phyloP scores from a whole-genome alignment of 2,329 filamentous ascomycete genomes.

The Penicillium digitatum region DNA sequence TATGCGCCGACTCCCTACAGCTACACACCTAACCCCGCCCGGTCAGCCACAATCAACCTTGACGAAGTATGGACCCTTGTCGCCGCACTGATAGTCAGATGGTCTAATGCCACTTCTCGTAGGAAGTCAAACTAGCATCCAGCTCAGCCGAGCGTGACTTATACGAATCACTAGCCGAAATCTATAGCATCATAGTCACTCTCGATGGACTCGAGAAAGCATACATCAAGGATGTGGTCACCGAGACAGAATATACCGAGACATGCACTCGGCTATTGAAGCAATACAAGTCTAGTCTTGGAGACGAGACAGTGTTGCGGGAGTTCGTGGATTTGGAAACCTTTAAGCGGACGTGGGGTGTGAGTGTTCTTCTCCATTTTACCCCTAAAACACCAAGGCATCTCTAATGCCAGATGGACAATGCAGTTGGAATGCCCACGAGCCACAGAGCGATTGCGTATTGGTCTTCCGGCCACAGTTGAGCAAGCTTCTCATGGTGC shows the following conservation, averaged over 20 bases:
- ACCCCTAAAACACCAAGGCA: background rate
- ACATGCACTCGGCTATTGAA: slow-evolving; percentile 90
- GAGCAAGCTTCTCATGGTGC: slow-evolving; percentile 55
- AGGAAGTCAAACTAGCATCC: slow-evolving; percentile 91
- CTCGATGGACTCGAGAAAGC: slow-evolving; percentile 94
- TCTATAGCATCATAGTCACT: slow-evolving; percentile 96
- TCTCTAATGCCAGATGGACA: slow-evolving; percentile 2
- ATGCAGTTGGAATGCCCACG: slow-evolving; percentile 84
- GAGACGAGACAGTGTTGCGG: slow-evolving; percentile 82
- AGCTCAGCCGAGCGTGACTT: slow-evolving; percentile 86
- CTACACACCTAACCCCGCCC: slow-evolving; percentile 78
- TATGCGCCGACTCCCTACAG: slow-evolving; percentile 89
- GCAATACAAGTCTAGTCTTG: slow-evolving; percentile 92
- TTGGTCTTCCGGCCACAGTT: slow-evolving; percentile 84
- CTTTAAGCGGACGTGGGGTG: slow-evolving; percentile 90
- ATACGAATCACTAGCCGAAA: slow-evolving; percentile 91
- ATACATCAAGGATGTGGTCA: slow-evolving; percentile 90
- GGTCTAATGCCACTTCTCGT: slow-evolving; percentile 18
- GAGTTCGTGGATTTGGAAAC: slow-evolving; percentile 84
- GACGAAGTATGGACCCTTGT: slow-evolving; percentile 64
- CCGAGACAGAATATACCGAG: slow-evolving; percentile 89
- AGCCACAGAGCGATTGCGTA: slow-evolving; percentile 85
- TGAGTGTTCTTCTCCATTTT: slow-evolving; percentile 46
- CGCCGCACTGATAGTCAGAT: slow-evolving; percentile 10
- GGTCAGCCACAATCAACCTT: slow-evolving; percentile 86